Conservation (phyloP, 176 grass and related monocot species). For the Alopecurus myosuroides region DNA sequence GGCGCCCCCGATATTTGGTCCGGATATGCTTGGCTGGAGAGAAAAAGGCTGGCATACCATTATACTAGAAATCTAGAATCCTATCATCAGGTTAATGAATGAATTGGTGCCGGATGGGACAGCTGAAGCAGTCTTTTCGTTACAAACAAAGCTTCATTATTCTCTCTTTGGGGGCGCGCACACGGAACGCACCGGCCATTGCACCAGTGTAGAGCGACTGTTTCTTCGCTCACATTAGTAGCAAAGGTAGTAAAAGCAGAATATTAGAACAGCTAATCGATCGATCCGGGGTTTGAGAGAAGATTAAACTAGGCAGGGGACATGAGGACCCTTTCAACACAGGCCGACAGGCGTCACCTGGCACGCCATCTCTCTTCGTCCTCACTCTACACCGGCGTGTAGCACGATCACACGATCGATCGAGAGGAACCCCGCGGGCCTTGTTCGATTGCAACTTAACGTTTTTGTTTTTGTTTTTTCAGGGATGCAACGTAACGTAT, state of each 20-base stretch:
- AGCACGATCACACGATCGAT: background rate
- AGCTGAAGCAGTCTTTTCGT: conserved; percentile 29
- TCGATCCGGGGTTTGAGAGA: background rate
- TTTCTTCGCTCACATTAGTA: background rate
- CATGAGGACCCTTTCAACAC: background rate
- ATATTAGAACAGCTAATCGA: background rate
- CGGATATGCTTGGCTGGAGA: conserved; percentile 13
- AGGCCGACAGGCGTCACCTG: conserved; percentile 32
- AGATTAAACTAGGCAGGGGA: background rate
- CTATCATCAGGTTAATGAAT: background rate
- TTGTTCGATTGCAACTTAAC: background rate
- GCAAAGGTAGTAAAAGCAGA: background rate
- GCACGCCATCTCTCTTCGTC: conserved; percentile 20
- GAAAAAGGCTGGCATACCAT: conserved; percentile 6
- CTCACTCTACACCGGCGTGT: background rate
- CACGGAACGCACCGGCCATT: background rate
- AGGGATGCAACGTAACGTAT: background rate
- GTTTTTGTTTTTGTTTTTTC: conserved; percentile 32
- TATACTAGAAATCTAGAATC: background rate
- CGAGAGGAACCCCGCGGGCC: background rate
- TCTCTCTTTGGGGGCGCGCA: background rate
- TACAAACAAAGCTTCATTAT: conserved; percentile 1
- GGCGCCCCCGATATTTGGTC: background rate
- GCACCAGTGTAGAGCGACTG: background rate
- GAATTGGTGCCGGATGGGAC: background rate